These are phyloP conservation scores for Penicillium sp. DNA, from an alignment of 2,329 filamentous ascomycete species.

Conservation along the genomic window DNA sequence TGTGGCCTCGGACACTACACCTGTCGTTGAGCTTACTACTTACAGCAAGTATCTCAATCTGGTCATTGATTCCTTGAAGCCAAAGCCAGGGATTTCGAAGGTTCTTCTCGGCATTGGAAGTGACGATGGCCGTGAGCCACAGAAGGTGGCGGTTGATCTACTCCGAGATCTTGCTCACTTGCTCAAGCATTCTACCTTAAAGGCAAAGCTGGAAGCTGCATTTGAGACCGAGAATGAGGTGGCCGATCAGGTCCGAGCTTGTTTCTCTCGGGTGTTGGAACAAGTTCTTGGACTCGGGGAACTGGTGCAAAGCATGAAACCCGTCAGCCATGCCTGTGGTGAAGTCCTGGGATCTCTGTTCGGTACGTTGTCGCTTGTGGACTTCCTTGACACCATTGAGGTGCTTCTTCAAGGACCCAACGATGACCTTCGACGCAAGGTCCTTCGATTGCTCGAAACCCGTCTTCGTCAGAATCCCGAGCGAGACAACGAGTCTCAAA, in stretches of 20 bases:
- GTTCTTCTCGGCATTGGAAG: conserved; percentile 59
- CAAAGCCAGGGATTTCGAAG: conserved; percentile 68
- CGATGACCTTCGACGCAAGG: conserved; percentile 69
- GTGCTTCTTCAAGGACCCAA: conserved; percentile 70
- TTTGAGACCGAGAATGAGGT: conserved; percentile 41
- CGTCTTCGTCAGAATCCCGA: conserved; percentile 69
- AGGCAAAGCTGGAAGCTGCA: conserved; percentile 34
- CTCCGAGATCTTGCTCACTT: conserved; percentile 37
- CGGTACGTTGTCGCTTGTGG: conserved; percentile 73
- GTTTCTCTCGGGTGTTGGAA: conserved; percentile 65
- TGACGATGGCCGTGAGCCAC: conserved; percentile 43
- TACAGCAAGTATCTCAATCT: conserved; percentile 72
- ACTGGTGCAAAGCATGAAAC: conserved; percentile 31
- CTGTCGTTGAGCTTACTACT: conserved; percentile 67
- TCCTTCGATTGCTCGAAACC: conserved; percentile 71
- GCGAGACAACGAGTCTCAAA: conserved; percentile 61
- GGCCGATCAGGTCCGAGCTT: conserved; percentile 59
- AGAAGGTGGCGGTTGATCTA: conserved; percentile 38
- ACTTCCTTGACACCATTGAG: conserved; percentile 85
- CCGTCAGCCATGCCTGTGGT: conserved; percentile 45
- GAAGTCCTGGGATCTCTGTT: conserved; percentile 74
- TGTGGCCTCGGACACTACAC: conserved; percentile 65
- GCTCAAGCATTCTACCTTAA: conserved; percentile 38
- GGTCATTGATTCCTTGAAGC: conserved; percentile 66
- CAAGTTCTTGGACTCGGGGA: conserved; percentile 62